Percentiles rank a stretch among this genome's conserved stretches.
Conservation (phyloP, 169 alveolate genomes). For the Plasmodium coatneyi region DNA sequence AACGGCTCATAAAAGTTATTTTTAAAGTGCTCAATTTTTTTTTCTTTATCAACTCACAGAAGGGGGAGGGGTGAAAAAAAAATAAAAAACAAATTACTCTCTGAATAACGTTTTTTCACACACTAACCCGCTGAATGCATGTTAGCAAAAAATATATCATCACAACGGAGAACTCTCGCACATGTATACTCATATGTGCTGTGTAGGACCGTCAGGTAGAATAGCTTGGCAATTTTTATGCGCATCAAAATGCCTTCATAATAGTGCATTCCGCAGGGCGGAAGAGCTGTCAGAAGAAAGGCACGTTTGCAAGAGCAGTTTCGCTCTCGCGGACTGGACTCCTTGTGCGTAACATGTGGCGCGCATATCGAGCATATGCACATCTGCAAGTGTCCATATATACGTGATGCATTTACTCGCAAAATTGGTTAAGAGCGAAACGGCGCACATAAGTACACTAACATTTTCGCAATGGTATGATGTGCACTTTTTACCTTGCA, state of each 20-base stretch:
- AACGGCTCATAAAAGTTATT: background rate
- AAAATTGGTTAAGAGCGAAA: background rate
- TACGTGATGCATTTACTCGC: background rate
- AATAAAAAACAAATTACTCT: background rate
- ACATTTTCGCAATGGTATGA: background rate
- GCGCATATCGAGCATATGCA: background rate
- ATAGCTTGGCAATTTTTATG: background rate
- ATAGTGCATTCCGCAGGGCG: background rate
- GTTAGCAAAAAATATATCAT: background rate
- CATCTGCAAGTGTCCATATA: background rate
- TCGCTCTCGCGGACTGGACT: background rate
- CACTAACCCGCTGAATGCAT: background rate
- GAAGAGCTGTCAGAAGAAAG: background rate
- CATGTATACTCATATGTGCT: background rate
- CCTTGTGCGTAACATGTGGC: background rate
- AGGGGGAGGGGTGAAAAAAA: too few species aligned
- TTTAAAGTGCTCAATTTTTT: background rate
- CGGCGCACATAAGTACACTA: background rate
- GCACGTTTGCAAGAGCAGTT: background rate
- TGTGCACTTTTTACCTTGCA: background rate
- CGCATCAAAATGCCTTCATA: background rate
- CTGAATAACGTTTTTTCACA: background rate
- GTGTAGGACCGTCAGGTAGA: background rate
- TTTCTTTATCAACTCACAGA: too few species aligned
- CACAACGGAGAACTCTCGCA: background rate